Evolutionary conservation across 495 filamentous ascomycete genomes (phyloP).

Genomic region (Xylaria acuta): DNA sequence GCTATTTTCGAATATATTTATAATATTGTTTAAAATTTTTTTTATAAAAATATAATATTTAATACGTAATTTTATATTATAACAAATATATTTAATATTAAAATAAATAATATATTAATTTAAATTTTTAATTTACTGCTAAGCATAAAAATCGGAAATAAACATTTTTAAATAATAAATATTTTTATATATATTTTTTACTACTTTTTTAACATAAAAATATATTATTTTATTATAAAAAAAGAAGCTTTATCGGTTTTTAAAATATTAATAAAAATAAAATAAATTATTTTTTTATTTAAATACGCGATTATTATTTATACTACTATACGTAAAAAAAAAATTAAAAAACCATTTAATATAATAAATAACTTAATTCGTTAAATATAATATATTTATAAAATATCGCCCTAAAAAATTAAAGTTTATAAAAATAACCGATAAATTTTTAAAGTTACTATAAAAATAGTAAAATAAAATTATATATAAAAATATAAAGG

Average conservation of each 20-base stretch:
- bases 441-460: background rate
- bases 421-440: background rate
- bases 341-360: background rate
- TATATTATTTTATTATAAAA: background rate
- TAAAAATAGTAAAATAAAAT: background rate
- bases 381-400: background rate
- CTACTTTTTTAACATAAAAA: background rate
- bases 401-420: background rate
- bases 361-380: background rate
- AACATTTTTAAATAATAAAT: background rate
- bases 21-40: background rate
- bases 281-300: background rate
- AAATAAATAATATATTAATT: background rate
- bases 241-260: background rate
- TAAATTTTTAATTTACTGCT: background rate
- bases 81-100: background rate
- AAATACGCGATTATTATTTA: background rate
- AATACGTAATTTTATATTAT: background rate
- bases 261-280: background rate
- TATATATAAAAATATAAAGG: background rate
- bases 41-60: background rate
- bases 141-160: background rate
- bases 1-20: background rate
- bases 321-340: background rate
- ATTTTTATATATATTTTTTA: slow-evolving; percentile 14